A percentile compares a stretch with the other conserved stretches of the same genome.
Evolutionary conservation across 2,329 filamentous ascomycete species (phyloP).

Genomic region (Seiridium unicorne): DNA sequence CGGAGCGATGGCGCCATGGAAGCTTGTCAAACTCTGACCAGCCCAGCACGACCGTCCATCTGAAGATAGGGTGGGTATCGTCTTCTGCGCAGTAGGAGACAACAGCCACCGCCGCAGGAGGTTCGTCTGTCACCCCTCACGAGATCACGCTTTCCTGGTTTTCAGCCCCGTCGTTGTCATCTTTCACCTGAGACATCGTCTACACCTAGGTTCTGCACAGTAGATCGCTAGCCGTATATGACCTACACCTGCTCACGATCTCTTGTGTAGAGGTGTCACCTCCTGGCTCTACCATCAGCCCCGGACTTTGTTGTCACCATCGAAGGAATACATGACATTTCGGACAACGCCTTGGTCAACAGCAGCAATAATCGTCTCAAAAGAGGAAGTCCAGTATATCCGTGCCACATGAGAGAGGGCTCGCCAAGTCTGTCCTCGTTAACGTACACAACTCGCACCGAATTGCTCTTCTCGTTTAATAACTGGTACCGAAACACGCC

Average conservation of each 20-base stretch:
- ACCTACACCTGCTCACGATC: too few species aligned
- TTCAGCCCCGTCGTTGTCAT: background rate
- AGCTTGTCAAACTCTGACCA: constrained; percentile 14
- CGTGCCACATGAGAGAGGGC: background rate
- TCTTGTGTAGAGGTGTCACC: too few species aligned
- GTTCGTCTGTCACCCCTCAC: background rate
- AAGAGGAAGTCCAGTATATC: background rate
- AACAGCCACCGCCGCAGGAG: constrained; percentile 3
- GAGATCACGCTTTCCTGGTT: background rate
- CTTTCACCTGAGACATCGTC: background rate
- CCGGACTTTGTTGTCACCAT: too few species aligned
- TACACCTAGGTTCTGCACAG: too few species aligned
- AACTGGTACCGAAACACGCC: background rate
- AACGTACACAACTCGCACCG: background rate
- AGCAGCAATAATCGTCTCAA: background rate
- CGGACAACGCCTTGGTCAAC: too few species aligned
- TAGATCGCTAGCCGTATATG: too few species aligned
- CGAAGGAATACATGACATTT: too few species aligned
- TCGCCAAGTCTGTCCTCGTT: background rate
- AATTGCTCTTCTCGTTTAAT: background rate
- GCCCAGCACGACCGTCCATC: constrained; percentile 6
- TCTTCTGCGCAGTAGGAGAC: background rate
- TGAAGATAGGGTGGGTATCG: background rate
- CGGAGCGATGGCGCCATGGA: constrained; percentile 24
- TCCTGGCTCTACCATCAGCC: too few species aligned